phyloP scores from a whole-genome alignment of 768 basidiomycete genomes.

The Kwoniella newhampshirensis region DNA sequence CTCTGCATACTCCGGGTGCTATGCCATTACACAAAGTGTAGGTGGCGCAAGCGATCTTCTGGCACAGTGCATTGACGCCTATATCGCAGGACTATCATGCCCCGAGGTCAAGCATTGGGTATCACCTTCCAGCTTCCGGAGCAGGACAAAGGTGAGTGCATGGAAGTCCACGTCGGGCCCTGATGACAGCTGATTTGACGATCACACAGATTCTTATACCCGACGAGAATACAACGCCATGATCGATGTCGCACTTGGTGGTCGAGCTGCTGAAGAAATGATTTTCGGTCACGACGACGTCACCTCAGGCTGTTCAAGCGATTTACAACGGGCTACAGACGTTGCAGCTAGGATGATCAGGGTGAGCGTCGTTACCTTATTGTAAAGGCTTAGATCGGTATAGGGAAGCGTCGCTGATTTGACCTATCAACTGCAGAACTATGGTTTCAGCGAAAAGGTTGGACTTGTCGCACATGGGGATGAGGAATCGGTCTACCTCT shows the following conservation, averaged over 20 bases:
- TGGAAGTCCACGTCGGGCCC: neutral
- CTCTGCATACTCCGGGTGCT: slow-evolving; percentile 89
- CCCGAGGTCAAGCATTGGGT: slow-evolving; percentile 90
- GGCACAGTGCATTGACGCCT: neutral
- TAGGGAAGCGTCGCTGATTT: neutral
- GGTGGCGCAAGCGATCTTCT: slow-evolving; percentile 13
- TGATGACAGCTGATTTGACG: slow-evolving; percentile 5
- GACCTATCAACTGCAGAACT: slow-evolving; percentile 28
- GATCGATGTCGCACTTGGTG: slow-evolving; percentile 92
- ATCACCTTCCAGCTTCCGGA: slow-evolving; percentile 55
- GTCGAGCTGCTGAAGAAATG: slow-evolving; percentile 90
- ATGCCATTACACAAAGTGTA: slow-evolving; percentile 93
- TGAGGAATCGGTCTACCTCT: slow-evolving; percentile 68
- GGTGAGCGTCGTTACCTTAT: slow-evolving; percentile 57
- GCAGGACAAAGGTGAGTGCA: slow-evolving; percentile 50
- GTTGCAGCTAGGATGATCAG: slow-evolving; percentile 86
- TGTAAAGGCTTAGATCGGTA: slow-evolving; percentile 9
- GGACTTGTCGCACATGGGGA: slow-evolving; percentile 77
- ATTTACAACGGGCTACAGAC: slow-evolving; percentile 74
- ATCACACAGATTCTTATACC: slow-evolving; percentile 47
- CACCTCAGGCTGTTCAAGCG: slow-evolving; percentile 87
- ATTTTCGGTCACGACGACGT: slow-evolving; percentile 86
- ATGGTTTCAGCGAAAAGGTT: slow-evolving; percentile 54
- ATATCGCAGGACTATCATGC: slow-evolving; percentile 70
- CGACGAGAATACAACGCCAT: slow-evolving; percentile 53